These are phyloP conservation scores for Gymnopilus junonius DNA, from an alignment of 768 basidiomycete genomes.

Conservation along the genomic window DNA sequence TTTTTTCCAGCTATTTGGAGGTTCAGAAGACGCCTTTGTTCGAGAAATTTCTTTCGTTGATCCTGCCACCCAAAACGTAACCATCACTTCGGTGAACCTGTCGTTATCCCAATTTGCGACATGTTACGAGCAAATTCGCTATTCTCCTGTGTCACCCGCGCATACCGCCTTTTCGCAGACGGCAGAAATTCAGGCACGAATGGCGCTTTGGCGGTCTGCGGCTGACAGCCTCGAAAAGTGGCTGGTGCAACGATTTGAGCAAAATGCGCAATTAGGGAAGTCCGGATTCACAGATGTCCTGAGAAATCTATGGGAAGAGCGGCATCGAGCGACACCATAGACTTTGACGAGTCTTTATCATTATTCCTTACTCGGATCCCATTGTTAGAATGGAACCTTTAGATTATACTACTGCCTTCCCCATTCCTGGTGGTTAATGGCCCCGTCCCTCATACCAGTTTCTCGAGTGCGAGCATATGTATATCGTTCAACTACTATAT, in stretches of 20 bases:
- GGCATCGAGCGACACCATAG: slow-evolving; percentile 46
- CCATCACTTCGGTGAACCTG: slow-evolving; percentile 91
- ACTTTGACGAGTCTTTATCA: slow-evolving; percentile 4
- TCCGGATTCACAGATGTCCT: slow-evolving; percentile 90
- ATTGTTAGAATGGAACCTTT: slow-evolving; percentile 18
- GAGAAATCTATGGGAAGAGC: slow-evolving; percentile 75
- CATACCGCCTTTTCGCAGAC: slow-evolving; percentile 84
- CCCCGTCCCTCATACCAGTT: slow-evolving; percentile 14
- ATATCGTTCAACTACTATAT: slow-evolving; percentile 4
- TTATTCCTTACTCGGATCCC: slow-evolving; percentile 1
- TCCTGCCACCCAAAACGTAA: slow-evolving; percentile 77
- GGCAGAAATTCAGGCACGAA: slow-evolving; percentile 88
- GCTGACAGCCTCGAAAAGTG: slow-evolving; percentile 86
- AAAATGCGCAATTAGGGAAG: slow-evolving; percentile 90
- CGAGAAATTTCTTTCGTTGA: slow-evolving; percentile 95
- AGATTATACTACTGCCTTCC: slow-evolving; percentile 18
- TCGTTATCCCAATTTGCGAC: slow-evolving; percentile 94
- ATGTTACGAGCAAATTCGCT: slow-evolving; percentile 89
- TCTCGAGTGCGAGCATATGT: slow-evolving; percentile 18
- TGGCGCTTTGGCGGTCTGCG: slow-evolving; percentile 79
- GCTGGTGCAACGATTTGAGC: slow-evolving; percentile 87
- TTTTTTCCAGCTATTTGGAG: slow-evolving; percentile 77
- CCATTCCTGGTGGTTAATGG: slow-evolving; percentile 18
- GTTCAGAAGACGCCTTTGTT: slow-evolving; percentile 93
- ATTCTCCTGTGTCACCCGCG: slow-evolving; percentile 66